A percentile compares a stretch with the other conserved stretches of the same genome.
Conservation (phyloP, 2,329 filamentous ascomycete genomes). For the Ambrosiella beaveri region DNA sequence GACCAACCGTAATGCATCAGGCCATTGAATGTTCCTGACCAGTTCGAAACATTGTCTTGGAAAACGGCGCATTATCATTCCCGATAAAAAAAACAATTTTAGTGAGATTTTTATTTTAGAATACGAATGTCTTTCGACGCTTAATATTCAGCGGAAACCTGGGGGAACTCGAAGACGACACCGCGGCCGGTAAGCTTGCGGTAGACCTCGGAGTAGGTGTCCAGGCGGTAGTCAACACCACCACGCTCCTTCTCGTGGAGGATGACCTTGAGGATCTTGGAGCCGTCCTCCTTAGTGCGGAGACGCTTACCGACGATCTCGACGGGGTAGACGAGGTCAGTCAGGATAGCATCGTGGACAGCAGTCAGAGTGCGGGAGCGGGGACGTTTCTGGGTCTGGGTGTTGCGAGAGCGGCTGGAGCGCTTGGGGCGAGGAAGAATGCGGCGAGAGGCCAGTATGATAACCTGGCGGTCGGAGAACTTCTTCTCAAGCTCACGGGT, state of each 20-base stretch:
- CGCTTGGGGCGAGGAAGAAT: slow-evolving; percentile 98
- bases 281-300: slow-evolving; percentile 96
- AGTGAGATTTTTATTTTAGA: slow-evolving; percentile 5
- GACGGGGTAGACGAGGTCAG: slow-evolving; percentile 96
- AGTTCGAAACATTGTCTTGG: slow-evolving; percentile 5
- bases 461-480: slow-evolving; percentile 99
- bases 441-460: slow-evolving; percentile 97
- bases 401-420: slow-evolving; percentile 89
- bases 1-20: slow-evolving; percentile 5
- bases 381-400: slow-evolving; percentile 96
- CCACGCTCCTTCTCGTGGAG: slow-evolving; percentile 99
- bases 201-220: slow-evolving; percentile 99
- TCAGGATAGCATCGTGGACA: slow-evolving; percentile 95
- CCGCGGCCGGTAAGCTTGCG: slow-evolving; percentile 89
- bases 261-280: slow-evolving; percentile 97
- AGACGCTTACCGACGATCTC: slow-evolving; percentile 99
- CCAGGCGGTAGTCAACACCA: slow-evolving; percentile 97
- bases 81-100: slow-evolving; percentile 9
- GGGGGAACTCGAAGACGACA: slow-evolving; percentile 97
- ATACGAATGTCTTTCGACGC: slow-evolving; percentile 16
- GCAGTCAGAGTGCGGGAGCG: slow-evolving; percentile 94
- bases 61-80: slow-evolving; percentile 5
- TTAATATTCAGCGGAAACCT: slow-evolving; percentile 70
- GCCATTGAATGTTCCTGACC: slow-evolving; percentile 3
- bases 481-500: slow-evolving; percentile 99